Conservation (phyloP, 2,329 filamentous ascomycete genomes). For the Herpotrichia juniperi region DNA sequence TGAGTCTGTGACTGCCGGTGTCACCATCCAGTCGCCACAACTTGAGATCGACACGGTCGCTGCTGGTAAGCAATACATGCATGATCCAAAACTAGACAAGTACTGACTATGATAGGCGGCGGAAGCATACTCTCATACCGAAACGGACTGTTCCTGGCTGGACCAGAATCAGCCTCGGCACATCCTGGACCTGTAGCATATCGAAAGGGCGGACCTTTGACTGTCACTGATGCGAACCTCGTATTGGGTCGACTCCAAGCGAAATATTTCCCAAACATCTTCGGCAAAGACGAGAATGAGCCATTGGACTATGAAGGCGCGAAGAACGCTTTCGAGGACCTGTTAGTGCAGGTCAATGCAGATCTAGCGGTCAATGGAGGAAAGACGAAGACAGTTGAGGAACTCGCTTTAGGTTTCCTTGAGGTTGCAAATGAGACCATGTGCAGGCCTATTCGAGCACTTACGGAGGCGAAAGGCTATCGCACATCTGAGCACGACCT, state of each 20-base stretch:
- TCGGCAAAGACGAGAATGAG: slow-evolving; percentile 37
- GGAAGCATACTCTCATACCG: slow-evolving; percentile 48
- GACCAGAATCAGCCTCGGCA: slow-evolving; percentile 41
- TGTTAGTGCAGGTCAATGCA: slow-evolving; percentile 52
- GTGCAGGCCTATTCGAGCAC: slow-evolving; percentile 33
- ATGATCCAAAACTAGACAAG: not conserved
- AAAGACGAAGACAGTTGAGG: slow-evolving; percentile 31
- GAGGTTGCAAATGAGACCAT: slow-evolving; percentile 37
- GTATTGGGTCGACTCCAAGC: slow-evolving; percentile 38
- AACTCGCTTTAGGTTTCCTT: slow-evolving; percentile 30
- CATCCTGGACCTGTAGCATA: slow-evolving; percentile 44
- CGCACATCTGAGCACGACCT: slow-evolving; percentile 27
- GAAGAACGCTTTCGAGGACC: slow-evolving; percentile 48
- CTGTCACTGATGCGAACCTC: slow-evolving; percentile 43
- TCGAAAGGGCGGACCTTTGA: slow-evolving; percentile 42
- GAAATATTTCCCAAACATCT: slow-evolving; percentile 40
- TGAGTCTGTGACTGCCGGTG: slow-evolving; percentile 39
- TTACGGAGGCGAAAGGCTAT: slow-evolving; percentile 35
- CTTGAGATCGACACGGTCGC: slow-evolving; percentile 46
- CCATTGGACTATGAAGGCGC: slow-evolving; percentile 51
- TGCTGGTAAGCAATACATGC: slow-evolving; percentile 33
- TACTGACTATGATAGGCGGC: slow-evolving; percentile 37
- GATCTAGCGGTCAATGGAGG: slow-evolving; percentile 37
- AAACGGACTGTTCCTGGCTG: slow-evolving; percentile 30
- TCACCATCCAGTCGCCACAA: slow-evolving; percentile 35